Evolutionary conservation across 192 early-diverging fungal species (phyloP).

Genomic region (Thamnidium elegans): DNA sequence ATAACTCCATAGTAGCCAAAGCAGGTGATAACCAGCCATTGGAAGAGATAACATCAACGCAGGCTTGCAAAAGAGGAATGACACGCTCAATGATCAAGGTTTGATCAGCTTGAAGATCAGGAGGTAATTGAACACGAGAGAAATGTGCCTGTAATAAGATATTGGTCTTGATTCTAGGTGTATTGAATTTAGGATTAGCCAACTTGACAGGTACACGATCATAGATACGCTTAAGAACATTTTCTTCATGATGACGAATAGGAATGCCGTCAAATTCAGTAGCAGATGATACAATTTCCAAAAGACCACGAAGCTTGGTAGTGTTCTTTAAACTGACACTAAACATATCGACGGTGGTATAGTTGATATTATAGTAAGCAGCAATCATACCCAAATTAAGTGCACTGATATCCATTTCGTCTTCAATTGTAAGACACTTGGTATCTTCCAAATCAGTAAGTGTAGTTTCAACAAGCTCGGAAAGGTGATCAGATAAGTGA

Average conservation of each 20-base stretch:
- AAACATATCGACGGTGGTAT: slow-evolving; percentile 92
- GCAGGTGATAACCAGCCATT: slow-evolving; percentile 90
- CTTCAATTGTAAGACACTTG: slow-evolving; percentile 77
- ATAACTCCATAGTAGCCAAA: slow-evolving; percentile 91
- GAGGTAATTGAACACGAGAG: slow-evolving; percentile 80
- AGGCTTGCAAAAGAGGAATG: slow-evolving; percentile 86
- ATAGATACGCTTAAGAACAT: slow-evolving; percentile 72
- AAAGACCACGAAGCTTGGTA: slow-evolving; percentile 85
- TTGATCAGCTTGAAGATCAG: slow-evolving; percentile 95
- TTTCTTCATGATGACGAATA: slow-evolving; percentile 91
- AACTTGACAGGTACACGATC: slow-evolving; percentile 80
- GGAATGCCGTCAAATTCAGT: slow-evolving; percentile 92
- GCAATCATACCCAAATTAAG: slow-evolving; percentile 97
- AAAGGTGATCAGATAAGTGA: slow-evolving; percentile 89
- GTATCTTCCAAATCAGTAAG: slow-evolving; percentile 81
- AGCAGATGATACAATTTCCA: slow-evolving; percentile 92
- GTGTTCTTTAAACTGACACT: slow-evolving; percentile 79
- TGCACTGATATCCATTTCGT: slow-evolving; percentile 71
- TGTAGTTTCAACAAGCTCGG: slow-evolving; percentile 92
- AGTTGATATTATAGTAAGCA: slow-evolving; percentile 95
- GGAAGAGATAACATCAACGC: slow-evolving; percentile 91
- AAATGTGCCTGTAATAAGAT: slow-evolving; percentile 96
- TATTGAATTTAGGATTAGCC: slow-evolving; percentile 69
- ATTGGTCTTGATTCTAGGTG: slow-evolving; percentile 90
- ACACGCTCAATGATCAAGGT: slow-evolving; percentile 53